A percentile compares a stretch with the other conserved stretches of the same genome.
phyloP scores from a whole-genome alignment of 352 stramenopile species.

The Phytophthora cactorum region DNA sequence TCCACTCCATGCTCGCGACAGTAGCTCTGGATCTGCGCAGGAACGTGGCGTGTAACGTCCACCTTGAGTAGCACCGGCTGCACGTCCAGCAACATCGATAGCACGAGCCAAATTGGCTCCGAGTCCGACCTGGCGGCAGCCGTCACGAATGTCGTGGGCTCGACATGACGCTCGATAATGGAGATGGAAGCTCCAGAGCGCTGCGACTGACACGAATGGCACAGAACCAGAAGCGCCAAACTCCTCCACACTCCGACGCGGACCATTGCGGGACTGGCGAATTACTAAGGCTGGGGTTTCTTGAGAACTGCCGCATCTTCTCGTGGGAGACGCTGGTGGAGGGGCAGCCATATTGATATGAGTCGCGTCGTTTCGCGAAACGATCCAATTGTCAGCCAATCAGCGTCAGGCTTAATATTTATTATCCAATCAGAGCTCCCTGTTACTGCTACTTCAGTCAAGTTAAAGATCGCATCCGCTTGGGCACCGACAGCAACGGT shows the following conservation, averaged over 20 bases:
- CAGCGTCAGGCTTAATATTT: background rate
- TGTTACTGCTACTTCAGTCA: background rate
- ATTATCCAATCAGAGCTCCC: background rate
- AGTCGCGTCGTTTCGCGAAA: constrained; percentile 20
- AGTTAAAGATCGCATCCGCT: constrained; percentile 1
- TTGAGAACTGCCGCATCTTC: constrained; percentile 13
- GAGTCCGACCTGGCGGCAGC: constrained; percentile 10
- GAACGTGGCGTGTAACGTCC: constrained; percentile 30
- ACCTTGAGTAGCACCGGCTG: constrained; percentile 51
- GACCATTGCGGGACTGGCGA: constrained; percentile 7
- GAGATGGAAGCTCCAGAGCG: background rate
- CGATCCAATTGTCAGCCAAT: constrained; percentile 10
- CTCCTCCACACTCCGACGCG: background rate
- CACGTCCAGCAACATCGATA: constrained; percentile 61
- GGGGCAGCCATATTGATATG: background rate
- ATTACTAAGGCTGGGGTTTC: background rate
- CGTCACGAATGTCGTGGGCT: constrained; percentile 11
- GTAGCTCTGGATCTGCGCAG: constrained; percentile 45
- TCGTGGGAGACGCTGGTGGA: background rate
- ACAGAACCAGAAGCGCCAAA: constrained; percentile 18
- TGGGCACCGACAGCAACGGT: too few relatives aligned
- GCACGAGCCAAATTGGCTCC: constrained; percentile 30
- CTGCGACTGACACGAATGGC: constrained; percentile 1
- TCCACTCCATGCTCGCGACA: constrained; percentile 47
- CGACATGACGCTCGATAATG: constrained; percentile 16